Evolutionary conservation across 257 asterid species (phyloP).

Genomic region (Galeopsis tetrahit): DNA sequence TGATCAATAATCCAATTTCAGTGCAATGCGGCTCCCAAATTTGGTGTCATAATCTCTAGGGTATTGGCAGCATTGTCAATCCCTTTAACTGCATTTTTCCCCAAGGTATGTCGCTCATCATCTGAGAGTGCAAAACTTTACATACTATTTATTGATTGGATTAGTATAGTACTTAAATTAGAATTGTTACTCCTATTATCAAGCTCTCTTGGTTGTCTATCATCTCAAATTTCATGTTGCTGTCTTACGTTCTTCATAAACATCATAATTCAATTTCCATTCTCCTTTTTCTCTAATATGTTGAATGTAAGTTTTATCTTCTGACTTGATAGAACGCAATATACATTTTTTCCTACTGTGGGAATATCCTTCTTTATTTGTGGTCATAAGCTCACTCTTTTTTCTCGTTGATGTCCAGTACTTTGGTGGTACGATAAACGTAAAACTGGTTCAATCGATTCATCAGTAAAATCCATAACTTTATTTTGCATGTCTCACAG

Average conservation of each 20-base stretch:
- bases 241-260: background rate
- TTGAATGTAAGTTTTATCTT: background rate
- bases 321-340: background rate
- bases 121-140: background rate
- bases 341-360: background rate
- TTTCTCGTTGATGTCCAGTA: background rate
- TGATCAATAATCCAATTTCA: slow-evolving; percentile 34
- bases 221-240: background rate
- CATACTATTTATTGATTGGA: background rate
- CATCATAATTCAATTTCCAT: background rate
- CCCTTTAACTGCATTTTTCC: slow-evolving; percentile 74
- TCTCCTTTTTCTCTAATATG: background rate
- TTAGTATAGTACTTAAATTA: too few relatives aligned
- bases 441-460: background rate
- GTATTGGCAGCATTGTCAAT: slow-evolving; percentile 73
- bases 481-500: slow-evolving; percentile 46
- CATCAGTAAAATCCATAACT: background rate
- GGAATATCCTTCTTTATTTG: background rate
- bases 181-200: background rate
- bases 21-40: slow-evolving; percentile 74
- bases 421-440: slow-evolving; percentile 15
- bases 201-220: slow-evolving; percentile 9
- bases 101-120: slow-evolving; percentile 56
- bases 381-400: background rate
- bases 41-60: slow-evolving; percentile 64